Conservation (phyloP, 345 rosid species). For the Bruguiera parviflora region DNA sequence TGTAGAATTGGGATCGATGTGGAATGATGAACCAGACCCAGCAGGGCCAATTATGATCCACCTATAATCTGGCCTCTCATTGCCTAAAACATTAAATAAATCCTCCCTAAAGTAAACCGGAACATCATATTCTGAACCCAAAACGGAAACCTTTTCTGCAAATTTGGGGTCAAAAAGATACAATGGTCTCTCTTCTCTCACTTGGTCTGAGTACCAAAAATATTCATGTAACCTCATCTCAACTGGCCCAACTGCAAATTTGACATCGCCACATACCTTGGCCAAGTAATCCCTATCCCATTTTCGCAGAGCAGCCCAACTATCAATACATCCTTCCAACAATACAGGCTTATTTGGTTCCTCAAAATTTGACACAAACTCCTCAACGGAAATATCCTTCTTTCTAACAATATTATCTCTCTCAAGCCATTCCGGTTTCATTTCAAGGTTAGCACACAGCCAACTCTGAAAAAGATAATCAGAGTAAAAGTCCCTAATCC, state of each 20-base stretch:
- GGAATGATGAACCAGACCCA: slow-evolving; percentile 95
- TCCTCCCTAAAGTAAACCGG: slow-evolving; percentile 84
- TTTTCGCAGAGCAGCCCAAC: slow-evolving; percentile 61
- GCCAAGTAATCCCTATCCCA: slow-evolving; percentile 77
- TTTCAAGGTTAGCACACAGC: slow-evolving; percentile 95
- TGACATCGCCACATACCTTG: slow-evolving; percentile 46
- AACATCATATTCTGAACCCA: slow-evolving; percentile 71
- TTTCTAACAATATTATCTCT: slow-evolving; percentile 73
- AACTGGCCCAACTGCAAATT: slow-evolving; percentile 76
- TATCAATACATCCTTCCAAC: slow-evolving; percentile 81
- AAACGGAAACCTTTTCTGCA: slow-evolving; percentile 61
- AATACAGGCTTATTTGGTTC: slow-evolving; percentile 83
- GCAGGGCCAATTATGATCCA: slow-evolving; percentile 96
- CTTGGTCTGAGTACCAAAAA: slow-evolving; percentile 65
- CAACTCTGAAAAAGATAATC: slow-evolving; percentile 94
- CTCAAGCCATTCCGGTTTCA: slow-evolving; percentile 90
- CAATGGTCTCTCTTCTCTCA: slow-evolving; percentile 86
- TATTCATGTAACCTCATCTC: slow-evolving; percentile 78
- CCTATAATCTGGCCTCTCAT: slow-evolving; percentile 83
- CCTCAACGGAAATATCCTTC: slow-evolving; percentile 68
- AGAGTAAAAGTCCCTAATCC: slow-evolving; percentile 74
- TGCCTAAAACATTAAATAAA: slow-evolving; percentile 73
- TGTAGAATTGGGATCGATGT: slow-evolving; percentile 97
- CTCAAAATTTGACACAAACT: slow-evolving; percentile 65
- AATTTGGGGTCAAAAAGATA: slow-evolving; percentile 94